These are phyloP conservation scores for Eustoma russellianum DNA, from an alignment of 257 asterid genomes.

Conservation along the genomic window DNA sequence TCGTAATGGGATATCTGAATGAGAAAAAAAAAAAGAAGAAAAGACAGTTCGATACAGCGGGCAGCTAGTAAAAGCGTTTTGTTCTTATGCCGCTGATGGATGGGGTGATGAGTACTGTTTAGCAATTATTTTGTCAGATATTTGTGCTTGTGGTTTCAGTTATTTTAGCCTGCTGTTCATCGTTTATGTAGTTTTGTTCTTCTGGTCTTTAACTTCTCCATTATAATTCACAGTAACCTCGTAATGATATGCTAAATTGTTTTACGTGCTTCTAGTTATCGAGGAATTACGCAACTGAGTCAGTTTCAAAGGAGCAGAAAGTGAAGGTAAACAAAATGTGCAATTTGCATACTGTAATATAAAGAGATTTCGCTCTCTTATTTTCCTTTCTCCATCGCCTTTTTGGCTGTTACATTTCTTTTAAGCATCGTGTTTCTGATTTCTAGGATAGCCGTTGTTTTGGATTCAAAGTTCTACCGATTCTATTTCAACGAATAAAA, in stretches of 20 bases:
- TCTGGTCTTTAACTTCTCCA: background rate
- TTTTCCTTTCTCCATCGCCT: background rate
- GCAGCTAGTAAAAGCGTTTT: no score
- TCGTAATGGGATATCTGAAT: no score
- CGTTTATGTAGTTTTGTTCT: background rate
- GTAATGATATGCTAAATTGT: background rate
- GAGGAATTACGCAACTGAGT: conserved; percentile 39
- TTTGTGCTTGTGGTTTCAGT: background rate
- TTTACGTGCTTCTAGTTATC: conserved; percentile 37
- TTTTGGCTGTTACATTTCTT: no score
- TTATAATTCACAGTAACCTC: background rate
- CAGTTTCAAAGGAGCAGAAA: conserved; percentile 48
- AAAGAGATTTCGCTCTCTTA: background rate
- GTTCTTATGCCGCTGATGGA: background rate
- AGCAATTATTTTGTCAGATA: background rate
- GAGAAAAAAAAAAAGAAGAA: no score
- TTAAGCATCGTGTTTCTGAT: no score
- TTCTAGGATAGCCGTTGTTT: background rate
- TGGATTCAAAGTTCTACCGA: background rate
- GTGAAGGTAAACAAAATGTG: conserved; percentile 40
- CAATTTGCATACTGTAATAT: background rate
- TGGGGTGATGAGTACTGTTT: background rate
- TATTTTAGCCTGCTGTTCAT: background rate
- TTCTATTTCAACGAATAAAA: conserved; percentile 2
- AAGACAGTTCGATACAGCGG: no score